A percentile compares a stretch with the other conserved stretches of the same genome.
Evolutionary conservation across 306 rosid genomes (phyloP).

Genomic region (Quercus robur): DNA sequence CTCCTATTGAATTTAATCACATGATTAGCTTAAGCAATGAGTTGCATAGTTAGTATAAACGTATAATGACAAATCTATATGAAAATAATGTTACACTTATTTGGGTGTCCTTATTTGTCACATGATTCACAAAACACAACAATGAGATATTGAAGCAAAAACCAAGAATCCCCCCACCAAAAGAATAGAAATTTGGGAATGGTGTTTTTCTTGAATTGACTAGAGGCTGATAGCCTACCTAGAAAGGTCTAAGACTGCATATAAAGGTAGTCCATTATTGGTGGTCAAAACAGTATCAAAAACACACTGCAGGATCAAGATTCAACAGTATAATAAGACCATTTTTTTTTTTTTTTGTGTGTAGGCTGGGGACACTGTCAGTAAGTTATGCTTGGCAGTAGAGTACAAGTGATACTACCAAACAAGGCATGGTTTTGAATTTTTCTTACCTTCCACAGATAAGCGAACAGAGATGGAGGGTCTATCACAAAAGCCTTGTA

Average conservation of each 20-base stretch:
- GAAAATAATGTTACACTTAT: no score
- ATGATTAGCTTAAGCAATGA: no score
- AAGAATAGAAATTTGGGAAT: background rate
- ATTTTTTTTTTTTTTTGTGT: background rate
- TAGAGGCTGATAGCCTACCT: no score
- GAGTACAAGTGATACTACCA: slow-evolving; percentile 27
- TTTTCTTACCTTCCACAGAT: slow-evolving; percentile 84
- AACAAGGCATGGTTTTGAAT: slow-evolving; percentile 22
- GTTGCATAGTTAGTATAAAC: no score
- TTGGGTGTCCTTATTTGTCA: background rate
- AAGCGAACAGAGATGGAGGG: slow-evolving; percentile 83
- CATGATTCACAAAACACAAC: background rate
- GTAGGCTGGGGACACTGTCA: background rate
- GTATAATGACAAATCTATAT: no score
- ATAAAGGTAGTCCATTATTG: slow-evolving; percentile 20
- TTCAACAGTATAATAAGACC: background rate
- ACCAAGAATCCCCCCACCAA: background rate
- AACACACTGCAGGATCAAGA: background rate
- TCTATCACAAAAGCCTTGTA: slow-evolving; percentile 78
- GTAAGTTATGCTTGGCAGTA: background rate
- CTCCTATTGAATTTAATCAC: no score
- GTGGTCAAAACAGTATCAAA: slow-evolving; percentile 25
- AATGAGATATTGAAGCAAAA: background rate
- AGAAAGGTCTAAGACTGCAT: no score
- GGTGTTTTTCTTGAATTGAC: no score